Evolutionary conservation across 164 flowering plant species (phyloP), one percentile per base, ranked within the genome.

Genomic region (Tetrastigma voinierianum): DNA sequence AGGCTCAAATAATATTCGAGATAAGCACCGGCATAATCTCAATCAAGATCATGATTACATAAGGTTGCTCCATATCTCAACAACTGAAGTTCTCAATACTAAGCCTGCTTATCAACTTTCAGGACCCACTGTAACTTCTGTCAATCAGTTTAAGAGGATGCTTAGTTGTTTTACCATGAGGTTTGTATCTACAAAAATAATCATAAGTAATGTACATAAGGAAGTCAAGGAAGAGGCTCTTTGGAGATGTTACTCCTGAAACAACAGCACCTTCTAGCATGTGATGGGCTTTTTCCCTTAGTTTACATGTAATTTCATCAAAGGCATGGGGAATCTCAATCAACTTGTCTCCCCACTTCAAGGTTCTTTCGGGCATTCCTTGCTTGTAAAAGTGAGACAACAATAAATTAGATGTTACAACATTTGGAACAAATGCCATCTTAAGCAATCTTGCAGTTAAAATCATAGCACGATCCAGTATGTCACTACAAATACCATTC

Each of bases 171-270:
- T 72, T 62, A 65, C 20, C 15, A 40, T 45, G 63, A 60, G 58
- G 54, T 69, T 56, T 81, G 71, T 66, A 70, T 74, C 90, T 81
- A 47, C 49, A 69, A 15, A 90, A 67, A 70, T 77, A 80, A 57
- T 90, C 91, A 75, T 80, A 86, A 0, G 93, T 88, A 49, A 95
- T 72, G 68, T 90, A 82, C 98, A 95, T 90, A 15, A 95, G 87
- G 73, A 84, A 87, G 70, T 95, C 96, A 32, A 95, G 75, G 72
- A 92, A 86, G 51, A 86, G 75, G 67, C 81, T 64, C 75, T 87
- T 88, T 64, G 65, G 83, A 54, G 88, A 60, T 64, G 75, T 71
- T 65, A 54, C 79, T 61, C 58, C 67, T 25, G 60, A 51, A 67
- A 44, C 46, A 43, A 72, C 73, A 47, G 32, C 67, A 81, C 62